phyloP scores from a whole-genome alignment of 1,139 yeast genomes.

The Hyphopichia buzzinii region DNA sequence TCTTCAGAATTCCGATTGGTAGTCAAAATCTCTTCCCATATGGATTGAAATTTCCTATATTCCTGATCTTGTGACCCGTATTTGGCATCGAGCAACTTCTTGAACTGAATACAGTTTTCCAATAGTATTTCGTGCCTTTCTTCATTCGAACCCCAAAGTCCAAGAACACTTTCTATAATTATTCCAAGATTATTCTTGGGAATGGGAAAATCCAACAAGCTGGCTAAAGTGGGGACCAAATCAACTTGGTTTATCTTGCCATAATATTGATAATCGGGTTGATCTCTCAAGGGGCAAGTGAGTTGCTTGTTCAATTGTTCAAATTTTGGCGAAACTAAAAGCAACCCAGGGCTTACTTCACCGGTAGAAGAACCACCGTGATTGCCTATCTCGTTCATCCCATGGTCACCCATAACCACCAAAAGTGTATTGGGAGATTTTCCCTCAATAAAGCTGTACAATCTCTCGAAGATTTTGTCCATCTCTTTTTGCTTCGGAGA shows the following conservation, averaged over 20 bases:
- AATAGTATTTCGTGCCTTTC: constrained; percentile 42
- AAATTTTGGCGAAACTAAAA: constrained; percentile 65
- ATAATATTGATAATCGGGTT: constrained; percentile 52
- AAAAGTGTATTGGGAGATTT: constrained; percentile 55
- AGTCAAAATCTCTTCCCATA: constrained; percentile 13
- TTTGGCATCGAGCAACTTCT: constrained; percentile 29
- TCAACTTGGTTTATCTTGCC: constrained; percentile 72
- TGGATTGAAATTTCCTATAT: constrained; percentile 6
- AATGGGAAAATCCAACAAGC: constrained; percentile 72
- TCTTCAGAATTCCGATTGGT: constrained; percentile 5
- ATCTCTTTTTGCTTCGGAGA: constrained; percentile 77
- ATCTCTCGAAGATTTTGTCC: constrained; percentile 60
- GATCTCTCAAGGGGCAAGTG: constrained; percentile 35
- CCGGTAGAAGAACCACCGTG: constrained; percentile 95
- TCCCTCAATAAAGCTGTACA: constrained; percentile 44
- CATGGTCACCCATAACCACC: constrained; percentile 89
- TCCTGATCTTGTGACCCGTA: constrained; percentile 12
- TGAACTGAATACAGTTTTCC: constrained; percentile 66
- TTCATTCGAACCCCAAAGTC: constrained; percentile 40
- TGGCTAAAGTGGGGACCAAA: constrained; percentile 79
- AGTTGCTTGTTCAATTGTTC: constrained; percentile 17
- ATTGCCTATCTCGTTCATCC: constrained; percentile 91
- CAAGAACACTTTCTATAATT: constrained; percentile 55
- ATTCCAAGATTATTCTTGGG: constrained; percentile 87
- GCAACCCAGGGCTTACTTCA: constrained; percentile 84